These are phyloP conservation scores for Biscutella laevigata DNA, from an alignment of 441 rosid genomes.

Conservation along the genomic window DNA sequence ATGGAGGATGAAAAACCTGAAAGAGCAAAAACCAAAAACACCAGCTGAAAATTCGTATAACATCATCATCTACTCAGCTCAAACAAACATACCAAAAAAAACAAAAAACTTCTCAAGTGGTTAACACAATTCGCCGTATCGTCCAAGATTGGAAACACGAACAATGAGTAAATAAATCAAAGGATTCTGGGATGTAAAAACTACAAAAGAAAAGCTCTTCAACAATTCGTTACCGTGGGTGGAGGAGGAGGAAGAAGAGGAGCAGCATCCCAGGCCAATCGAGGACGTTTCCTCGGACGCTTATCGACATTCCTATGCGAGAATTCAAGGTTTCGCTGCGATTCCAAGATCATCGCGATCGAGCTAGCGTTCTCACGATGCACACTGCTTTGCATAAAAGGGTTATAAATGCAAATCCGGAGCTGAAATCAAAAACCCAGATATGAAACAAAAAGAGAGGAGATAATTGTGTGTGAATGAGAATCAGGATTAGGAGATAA, in stretches of 20 bases:
- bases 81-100: neutral
- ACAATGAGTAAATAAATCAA: neutral
- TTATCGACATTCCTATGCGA: slow-evolving; percentile 56
- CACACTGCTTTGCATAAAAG: slow-evolving; percentile 25
- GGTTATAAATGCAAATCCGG: slow-evolving; percentile 14
- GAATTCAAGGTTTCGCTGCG: slow-evolving; percentile 56
- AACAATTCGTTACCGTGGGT: slow-evolving; percentile 38
- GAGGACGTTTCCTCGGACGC: slow-evolving; percentile 71
- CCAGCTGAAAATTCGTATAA: neutral
- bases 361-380: slow-evolving; percentile 28
- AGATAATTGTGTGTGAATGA: neutral
- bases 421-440: slow-evolving; percentile 18
- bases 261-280: slow-evolving; percentile 71
- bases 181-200: neutral
- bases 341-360: slow-evolving; percentile 45
- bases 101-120: neutral
- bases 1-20: slow-evolving; percentile 52
- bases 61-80: slow-evolving; percentile 2
- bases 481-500: slow-evolving; percentile 16
- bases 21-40: neutral
- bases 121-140: neutral
- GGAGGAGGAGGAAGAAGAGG: slow-evolving; percentile 48
- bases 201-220: neutral
- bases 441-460: neutral
- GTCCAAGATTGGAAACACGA: neutral